A percentile compares a stretch with the other conserved stretches of the same genome.
Evolutionary conservation across 495 filamentous ascomycete genomes (phyloP).

Genomic region (Tuber microsphaerosporum): DNA sequence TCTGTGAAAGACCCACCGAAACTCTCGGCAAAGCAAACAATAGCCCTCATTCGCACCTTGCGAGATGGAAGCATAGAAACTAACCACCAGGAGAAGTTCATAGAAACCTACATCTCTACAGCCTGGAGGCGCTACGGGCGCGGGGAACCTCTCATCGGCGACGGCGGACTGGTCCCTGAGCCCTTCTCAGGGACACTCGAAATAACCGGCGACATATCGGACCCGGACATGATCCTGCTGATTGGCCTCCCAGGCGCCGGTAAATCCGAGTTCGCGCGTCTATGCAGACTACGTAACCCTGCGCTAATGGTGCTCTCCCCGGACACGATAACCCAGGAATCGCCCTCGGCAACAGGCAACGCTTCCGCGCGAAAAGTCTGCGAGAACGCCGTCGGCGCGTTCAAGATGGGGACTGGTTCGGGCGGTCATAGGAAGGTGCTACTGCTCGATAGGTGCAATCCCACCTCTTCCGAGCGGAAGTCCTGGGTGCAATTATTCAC

Average conservation of each 20-base stretch:
- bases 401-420: background rate
- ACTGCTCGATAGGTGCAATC: slow-evolving; percentile 26
- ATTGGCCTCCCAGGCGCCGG: slow-evolving; percentile 21
- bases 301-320: slow-evolving; percentile 10
- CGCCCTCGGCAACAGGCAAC: background rate
- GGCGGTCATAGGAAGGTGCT: slow-evolving; percentile 9
- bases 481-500: slow-evolving; percentile 9
- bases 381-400: slow-evolving; percentile 14
- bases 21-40: slow-evolving; percentile 1
- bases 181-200: slow-evolving; percentile 3
- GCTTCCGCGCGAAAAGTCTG: slow-evolving; percentile 10
- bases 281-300: slow-evolving; percentile 15
- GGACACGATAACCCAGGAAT: slow-evolving; percentile 7
- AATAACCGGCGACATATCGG: slow-evolving; percentile 1
- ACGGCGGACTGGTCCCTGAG: slow-evolving; percentile 9
- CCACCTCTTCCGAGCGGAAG: slow-evolving; percentile 16
- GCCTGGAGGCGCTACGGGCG: slow-evolving; percentile 24
- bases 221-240: slow-evolving; percentile 21
- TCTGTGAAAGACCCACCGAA: slow-evolving; percentile 3
- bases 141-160: slow-evolving; percentile 12
- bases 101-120: slow-evolving; percentile 16
- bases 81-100: slow-evolving; percentile 21
- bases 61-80: slow-evolving; percentile 25
- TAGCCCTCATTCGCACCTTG: slow-evolving; percentile 12
- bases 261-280: slow-evolving; percentile 14